A percentile compares a stretch with the other conserved stretches of the same genome.
Conservation (phyloP, 805 yeast genomes). For the Candida coquimbonensis region DNA sequence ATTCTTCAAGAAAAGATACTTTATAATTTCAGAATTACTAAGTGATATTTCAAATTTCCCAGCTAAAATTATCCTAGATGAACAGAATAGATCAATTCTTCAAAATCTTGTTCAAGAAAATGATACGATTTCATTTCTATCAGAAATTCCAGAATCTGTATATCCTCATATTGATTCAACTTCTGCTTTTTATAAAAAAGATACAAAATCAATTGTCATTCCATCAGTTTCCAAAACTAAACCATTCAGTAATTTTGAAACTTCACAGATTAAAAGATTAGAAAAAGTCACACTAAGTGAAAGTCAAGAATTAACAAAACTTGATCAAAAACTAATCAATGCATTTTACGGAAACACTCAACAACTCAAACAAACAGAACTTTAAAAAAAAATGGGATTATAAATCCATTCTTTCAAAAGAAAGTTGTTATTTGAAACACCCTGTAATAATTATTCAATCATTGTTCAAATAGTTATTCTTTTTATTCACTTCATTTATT, state of each 20-base stretch:
- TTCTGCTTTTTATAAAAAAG: slow-evolving; percentile 17
- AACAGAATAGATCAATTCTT: slow-evolving; percentile 19
- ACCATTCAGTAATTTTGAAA: slow-evolving; percentile 18
- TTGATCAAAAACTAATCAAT: slow-evolving; percentile 16
- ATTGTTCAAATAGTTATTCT: too few species aligned
- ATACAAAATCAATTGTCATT: slow-evolving; percentile 20
- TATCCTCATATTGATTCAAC: slow-evolving; percentile 20
- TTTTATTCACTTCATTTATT: too few species aligned
- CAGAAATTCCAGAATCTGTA: slow-evolving; percentile 13
- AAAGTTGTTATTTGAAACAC: too few species aligned
- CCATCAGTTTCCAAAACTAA: slow-evolving; percentile 19
- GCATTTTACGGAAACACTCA: slow-evolving; percentile 4
- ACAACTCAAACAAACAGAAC: too few species aligned
- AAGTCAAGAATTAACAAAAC: slow-evolving; percentile 10
- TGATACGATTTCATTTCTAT: slow-evolving; percentile 22
- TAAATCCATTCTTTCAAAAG: too few species aligned
- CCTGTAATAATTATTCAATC: too few species aligned
- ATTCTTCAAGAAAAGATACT: slow-evolving; percentile 24
- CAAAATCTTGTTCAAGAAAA: slow-evolving; percentile 21
- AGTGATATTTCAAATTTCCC: slow-evolving; percentile 20
- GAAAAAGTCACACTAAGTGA: slow-evolving; percentile 10
- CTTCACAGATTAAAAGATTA: slow-evolving; percentile 17
- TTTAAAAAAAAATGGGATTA: too few species aligned
- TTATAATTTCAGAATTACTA: slow-evolving; percentile 16
- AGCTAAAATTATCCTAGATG: slow-evolving; percentile 23